These are phyloP conservation scores for Phialophora tarda DNA, from an alignment of 2,329 filamentous ascomycete species.

Conservation along the genomic window DNA sequence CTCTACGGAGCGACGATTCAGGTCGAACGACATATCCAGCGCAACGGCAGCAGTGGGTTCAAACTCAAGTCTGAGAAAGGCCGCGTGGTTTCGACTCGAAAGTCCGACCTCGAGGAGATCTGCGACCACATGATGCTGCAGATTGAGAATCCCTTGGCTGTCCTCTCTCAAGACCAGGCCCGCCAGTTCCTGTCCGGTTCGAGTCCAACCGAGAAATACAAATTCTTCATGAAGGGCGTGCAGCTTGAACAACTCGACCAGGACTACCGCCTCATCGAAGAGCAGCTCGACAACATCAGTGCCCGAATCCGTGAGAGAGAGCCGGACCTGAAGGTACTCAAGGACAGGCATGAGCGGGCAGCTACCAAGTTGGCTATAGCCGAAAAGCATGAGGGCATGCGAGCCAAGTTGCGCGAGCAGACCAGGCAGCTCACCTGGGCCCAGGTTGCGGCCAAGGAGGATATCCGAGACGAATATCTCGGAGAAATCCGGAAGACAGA, in stretches of 20 bases:
- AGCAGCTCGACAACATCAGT: constrained; percentile 75
- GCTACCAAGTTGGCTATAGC: constrained; percentile 68
- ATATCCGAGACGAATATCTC: constrained; percentile 47
- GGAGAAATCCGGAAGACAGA: constrained; percentile 47
- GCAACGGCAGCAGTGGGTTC: constrained; percentile 69
- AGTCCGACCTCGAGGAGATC: constrained; percentile 86
- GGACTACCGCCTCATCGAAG: constrained; percentile 84
- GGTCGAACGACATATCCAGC: constrained; percentile 88
- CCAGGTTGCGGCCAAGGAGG: constrained; percentile 79
- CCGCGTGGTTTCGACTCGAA: constrained; percentile 75
- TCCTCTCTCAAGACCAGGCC: constrained; percentile 93
- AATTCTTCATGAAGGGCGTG: constrained; percentile 92
- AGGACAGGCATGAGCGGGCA: constrained; percentile 65
- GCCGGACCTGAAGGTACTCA: constrained; percentile 68
- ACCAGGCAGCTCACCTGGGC: constrained; percentile 80
- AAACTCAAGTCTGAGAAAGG: constrained; percentile 78
- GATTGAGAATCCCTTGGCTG: constrained; percentile 95
- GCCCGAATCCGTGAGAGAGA: constrained; percentile 65
- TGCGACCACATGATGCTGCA: constrained; percentile 91
- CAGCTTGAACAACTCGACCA: constrained; percentile 90
- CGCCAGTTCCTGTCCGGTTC: constrained; percentile 90
- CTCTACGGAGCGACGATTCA: constrained; percentile 83
- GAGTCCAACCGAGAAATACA: constrained; percentile 84
- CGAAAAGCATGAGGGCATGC: constrained; percentile 69
- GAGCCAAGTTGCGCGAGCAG: constrained; percentile 64